phyloP scores from a whole-genome alignment of 768 basidiomycete genomes.

The Lactarius quietus region DNA sequence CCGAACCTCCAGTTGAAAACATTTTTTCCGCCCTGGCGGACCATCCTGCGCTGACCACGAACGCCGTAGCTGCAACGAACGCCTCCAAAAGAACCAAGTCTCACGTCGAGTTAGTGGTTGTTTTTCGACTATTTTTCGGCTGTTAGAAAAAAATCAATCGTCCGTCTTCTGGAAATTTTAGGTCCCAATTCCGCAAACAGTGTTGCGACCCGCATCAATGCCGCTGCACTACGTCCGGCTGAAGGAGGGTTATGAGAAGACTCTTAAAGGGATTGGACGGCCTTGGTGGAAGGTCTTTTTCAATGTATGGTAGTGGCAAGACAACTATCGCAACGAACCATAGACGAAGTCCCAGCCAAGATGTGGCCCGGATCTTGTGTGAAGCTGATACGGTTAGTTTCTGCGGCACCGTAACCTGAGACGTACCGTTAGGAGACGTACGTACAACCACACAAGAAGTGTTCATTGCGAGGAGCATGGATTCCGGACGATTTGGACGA shows the following conservation, averaged over 20 bases:
- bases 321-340: neutral
- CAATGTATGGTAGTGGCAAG: constrained; percentile 56
- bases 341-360: neutral
- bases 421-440: neutral
- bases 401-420: neutral
- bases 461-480: neutral
- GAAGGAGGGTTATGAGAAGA: constrained; percentile 70
- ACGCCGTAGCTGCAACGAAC: constrained; percentile 57
- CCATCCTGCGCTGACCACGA: constrained; percentile 63
- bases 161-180: constrained; percentile 30
- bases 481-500: neutral
- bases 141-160: neutral
- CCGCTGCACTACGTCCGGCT: constrained; percentile 72
- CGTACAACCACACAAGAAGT: neutral
- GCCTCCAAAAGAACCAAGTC: constrained; percentile 53
- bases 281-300: constrained; percentile 87
- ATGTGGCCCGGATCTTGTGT: neutral
- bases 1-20: constrained; percentile 69
- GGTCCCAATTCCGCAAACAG: constrained; percentile 66
- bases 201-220: constrained; percentile 63
- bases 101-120: constrained; percentile 49
- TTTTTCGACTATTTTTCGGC: neutral
- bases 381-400: neutral
- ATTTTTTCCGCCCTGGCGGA: constrained; percentile 61
- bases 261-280: constrained; percentile 67